These are phyloP conservation scores for Hericium erinaceus DNA, from an alignment of 768 basidiomycete species.

Conservation along the genomic window DNA sequence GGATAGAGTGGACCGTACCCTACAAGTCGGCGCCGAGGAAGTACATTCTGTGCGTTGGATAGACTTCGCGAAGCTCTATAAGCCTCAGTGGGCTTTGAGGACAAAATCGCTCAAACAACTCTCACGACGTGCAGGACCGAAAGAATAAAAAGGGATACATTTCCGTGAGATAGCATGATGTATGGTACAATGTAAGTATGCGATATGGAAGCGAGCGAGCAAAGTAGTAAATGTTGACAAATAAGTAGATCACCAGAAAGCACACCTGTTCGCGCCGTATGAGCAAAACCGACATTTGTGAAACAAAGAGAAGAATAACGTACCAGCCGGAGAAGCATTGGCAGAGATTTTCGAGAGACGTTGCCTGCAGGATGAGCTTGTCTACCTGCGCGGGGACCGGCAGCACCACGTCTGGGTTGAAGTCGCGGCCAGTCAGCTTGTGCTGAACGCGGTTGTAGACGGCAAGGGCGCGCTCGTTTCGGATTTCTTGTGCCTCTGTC, in stretches of 20 bases:
- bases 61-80: no score
- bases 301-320: constrained; percentile 11
- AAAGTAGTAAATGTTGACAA: neutral
- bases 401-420: constrained; percentile 74
- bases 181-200: neutral
- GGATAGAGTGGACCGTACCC: no score
- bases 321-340: constrained; percentile 96
- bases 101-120: no score
- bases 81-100: no score
- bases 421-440: constrained; percentile 92
- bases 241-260: constrained; percentile 27
- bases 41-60: no score
- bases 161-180: neutral
- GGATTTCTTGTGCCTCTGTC: constrained; percentile 68
- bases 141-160: neutral
- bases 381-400: constrained; percentile 82
- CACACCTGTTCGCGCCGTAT: constrained; percentile 23
- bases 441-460: constrained; percentile 94
- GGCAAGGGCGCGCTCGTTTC: constrained; percentile 82
- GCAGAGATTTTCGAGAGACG: constrained; percentile 88
- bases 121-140: neutral
- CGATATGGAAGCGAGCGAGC: neutral
- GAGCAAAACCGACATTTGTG: neutral
- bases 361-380: constrained; percentile 88
- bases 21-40: no score